Evolutionary conservation across 2,329 filamentous ascomycete genomes (phyloP).

Genomic region (Aspergillus spinulosporus): DNA sequence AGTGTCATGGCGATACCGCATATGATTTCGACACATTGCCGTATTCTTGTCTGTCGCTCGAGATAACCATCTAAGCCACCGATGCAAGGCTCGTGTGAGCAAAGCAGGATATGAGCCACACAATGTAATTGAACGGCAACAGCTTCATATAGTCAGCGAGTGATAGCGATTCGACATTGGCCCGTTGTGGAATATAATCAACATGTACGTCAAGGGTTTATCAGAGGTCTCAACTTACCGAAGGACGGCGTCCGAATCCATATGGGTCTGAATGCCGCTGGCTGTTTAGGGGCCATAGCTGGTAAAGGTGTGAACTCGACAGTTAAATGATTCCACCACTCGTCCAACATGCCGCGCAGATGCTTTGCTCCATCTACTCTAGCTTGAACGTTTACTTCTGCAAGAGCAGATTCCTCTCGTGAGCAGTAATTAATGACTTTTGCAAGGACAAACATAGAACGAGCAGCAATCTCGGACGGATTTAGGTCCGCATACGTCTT

Average conservation of each 20-base stretch:
- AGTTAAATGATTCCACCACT: constrained; percentile 28
- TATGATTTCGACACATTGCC: constrained; percentile 24
- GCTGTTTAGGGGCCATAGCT: not conserved
- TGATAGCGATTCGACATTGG: not conserved
- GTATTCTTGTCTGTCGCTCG: constrained; percentile 21
- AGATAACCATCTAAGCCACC: constrained; percentile 25
- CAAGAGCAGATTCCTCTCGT: constrained; percentile 44
- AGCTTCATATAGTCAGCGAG: constrained; percentile 8
- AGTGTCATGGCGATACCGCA: constrained; percentile 29
- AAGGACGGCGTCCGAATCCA: constrained; percentile 30
- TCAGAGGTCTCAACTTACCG: constrained; percentile 2
- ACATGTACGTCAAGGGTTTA: not conserved
- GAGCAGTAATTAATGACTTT: constrained; percentile 61
- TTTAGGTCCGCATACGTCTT: constrained; percentile 51
- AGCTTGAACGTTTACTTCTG: constrained; percentile 12
- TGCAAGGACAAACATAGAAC: constrained; percentile 57
- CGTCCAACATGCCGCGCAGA: constrained; percentile 25
- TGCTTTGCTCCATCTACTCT: constrained; percentile 20
- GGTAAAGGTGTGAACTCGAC: constrained; percentile 30
- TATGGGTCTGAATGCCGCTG: constrained; percentile 20
- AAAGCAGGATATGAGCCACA: constrained; percentile 25
- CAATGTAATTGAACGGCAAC: constrained; percentile 26
- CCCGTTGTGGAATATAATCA: too few relatives aligned
- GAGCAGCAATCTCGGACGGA: constrained; percentile 56
- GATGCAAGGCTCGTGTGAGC: constrained; percentile 24